Evolutionary conservation across 768 basidiomycete species (phyloP).

Genomic region (Cubamyces lactineus): DNA sequence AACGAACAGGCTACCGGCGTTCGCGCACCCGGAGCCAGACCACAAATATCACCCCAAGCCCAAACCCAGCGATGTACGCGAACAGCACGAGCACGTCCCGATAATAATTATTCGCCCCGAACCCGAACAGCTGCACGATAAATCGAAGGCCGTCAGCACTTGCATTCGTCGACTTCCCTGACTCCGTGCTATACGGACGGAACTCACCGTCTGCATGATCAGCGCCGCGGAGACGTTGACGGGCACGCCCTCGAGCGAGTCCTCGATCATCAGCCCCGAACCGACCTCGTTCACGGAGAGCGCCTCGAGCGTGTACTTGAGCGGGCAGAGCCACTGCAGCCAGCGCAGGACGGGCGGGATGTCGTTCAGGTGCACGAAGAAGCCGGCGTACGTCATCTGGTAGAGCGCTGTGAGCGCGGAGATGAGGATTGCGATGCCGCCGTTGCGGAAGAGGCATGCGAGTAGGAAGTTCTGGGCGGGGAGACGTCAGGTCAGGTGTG

Average conservation of each 20-base stretch:
- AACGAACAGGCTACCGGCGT: conserved; percentile 43
- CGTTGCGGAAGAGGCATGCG: conserved; percentile 80
- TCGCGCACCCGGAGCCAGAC: conserved; percentile 84
- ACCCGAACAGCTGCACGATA: conserved; percentile 77
- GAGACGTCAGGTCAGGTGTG: background rate
- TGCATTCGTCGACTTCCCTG: background rate
- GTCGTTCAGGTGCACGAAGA: conserved; percentile 83
- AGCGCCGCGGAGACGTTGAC: conserved; percentile 77
- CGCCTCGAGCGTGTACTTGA: conserved; percentile 85
- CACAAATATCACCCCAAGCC: conserved; percentile 65
- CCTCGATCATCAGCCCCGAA: conserved; percentile 83
- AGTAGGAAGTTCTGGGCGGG: conserved; percentile 85
- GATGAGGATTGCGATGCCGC: conserved; percentile 88
- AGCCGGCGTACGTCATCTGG: conserved; percentile 89
- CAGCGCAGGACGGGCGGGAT: conserved; percentile 93
- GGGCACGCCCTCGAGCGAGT: conserved; percentile 79
- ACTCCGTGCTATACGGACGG: background rate
- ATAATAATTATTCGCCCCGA: conserved; percentile 81
- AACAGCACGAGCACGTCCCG: conserved; percentile 87
- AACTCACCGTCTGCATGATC: conserved; percentile 82
- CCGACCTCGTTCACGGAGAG: conserved; percentile 91
- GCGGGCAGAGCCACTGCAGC: conserved; percentile 89
- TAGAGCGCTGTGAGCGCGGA: conserved; percentile 76
- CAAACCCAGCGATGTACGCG: conserved; percentile 84
- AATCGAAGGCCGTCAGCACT: conserved; percentile 5